Base-by-base conservation (phyloP, 352 stramenopile species). In the Pythium aristosporum region DNA sequence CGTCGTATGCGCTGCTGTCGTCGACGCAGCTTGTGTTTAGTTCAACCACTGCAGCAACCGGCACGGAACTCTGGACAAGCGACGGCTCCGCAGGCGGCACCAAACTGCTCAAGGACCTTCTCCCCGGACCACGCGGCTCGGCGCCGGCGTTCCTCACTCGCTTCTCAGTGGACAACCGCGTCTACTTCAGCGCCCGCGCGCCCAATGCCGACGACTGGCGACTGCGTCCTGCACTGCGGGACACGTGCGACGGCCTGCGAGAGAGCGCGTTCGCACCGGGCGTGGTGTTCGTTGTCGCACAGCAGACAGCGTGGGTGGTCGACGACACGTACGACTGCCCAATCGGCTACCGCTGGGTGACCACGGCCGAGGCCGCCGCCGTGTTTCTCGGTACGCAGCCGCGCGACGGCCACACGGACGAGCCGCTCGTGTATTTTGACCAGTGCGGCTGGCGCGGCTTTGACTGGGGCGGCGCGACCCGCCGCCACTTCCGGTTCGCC, bases 401-500 rank as follows among this genome's bases (percentile, higher is more conserved):
- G 5, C 43, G 57, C 9, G 61, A 81, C 36, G 67, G 65, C 0
- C 55, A 78, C 34, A 54, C 20, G 1, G 61, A 41, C 13, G 76
- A 87, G 44, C 71, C 71, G 36, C 64, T 80, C 23, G 85, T 80
- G 44, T 98, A 97, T 72, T 95, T 81, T 53, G 72, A 79, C 28
- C 72, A 96, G 60, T 98, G 91, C 62, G 91, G 87, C 21, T 98
- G 91, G 91, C 43, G 71, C 4, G 88, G 76, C 15, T 96, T 85
- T 57, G 57, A 67, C 15, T 97, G 84, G 81, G 82, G 87, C 48
- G 77, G 82, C 36, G 61, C 68, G 32, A 48, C n/a, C 18, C 74
- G 91, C 30, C 69, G 68, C 34, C 79, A 89, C 50, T 96, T 98
- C 68, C 80, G 89, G 32, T 95, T 97, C 49, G 77, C 85, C 3